Conservation (phyloP, 1,139 yeast genomes). For the Lodderomyces parapsilosis region DNA sequence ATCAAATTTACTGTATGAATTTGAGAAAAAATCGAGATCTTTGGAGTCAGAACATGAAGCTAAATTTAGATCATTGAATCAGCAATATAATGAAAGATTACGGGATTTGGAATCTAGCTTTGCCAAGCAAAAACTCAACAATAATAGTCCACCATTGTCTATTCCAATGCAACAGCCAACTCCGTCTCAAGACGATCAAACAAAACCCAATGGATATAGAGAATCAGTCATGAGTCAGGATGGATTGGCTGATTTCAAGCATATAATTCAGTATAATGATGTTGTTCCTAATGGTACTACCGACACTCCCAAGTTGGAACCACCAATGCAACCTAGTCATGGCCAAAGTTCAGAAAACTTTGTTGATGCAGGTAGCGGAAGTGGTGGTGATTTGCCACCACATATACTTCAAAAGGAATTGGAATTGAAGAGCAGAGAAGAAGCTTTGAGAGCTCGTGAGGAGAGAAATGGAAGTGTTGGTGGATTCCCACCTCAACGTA, state of each 20-base stretch:
- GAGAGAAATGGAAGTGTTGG: constrained; percentile 1
- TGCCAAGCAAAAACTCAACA: constrained; percentile 5
- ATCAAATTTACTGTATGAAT: constrained; percentile 11
- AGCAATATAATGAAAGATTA: constrained; percentile 12
- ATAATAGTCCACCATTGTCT: constrained; percentile 11
- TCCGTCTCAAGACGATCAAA: constrained; percentile 8
- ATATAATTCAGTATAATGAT: constrained; percentile 41
- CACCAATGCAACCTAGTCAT: constrained; percentile 4
- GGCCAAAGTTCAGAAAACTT: constrained; percentile 7
- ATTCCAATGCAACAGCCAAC: constrained; percentile 14
- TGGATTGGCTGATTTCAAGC: constrained; percentile 44
- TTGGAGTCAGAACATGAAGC: constrained; percentile 14
- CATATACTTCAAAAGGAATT: constrained; percentile 30
- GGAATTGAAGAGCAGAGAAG: constrained; percentile 46
- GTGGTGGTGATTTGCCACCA: constrained; percentile 13
- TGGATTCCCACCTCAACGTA: constrained; percentile 4
- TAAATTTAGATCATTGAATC: constrained; percentile 10
- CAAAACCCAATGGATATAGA: constrained; percentile 9
- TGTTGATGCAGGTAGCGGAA: constrained; percentile 8
- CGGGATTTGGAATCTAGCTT: constrained; percentile 9
- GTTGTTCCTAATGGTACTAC: constrained; percentile 17
- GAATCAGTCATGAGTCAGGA: constrained; percentile 20
- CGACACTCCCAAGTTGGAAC: constrained; percentile 1
- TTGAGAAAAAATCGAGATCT: constrained; percentile 9
- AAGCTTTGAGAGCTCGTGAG: constrained; percentile 42